phyloP scores from a whole-genome alignment of 768 basidiomycete species.

The Macrolepiota dolichaula region DNA sequence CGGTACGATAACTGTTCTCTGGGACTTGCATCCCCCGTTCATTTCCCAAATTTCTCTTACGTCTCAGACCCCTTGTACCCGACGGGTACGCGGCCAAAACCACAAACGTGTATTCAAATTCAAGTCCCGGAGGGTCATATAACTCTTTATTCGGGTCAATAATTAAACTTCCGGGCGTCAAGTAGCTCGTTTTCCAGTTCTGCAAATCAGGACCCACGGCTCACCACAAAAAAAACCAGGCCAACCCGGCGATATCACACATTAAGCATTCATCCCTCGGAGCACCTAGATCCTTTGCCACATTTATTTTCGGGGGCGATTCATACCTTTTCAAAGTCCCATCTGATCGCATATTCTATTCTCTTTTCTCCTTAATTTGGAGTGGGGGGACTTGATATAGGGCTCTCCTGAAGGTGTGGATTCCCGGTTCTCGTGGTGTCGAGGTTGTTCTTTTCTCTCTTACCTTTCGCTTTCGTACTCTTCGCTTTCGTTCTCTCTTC shows the following conservation, averaged over 20 bases:
- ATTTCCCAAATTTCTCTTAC: not conserved
- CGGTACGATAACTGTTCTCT: not conserved
- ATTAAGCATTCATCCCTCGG: not conserved
- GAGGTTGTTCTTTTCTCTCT: not conserved
- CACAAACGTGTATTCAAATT: not conserved
- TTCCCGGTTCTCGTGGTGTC: not conserved
- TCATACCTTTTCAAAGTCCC: not conserved
- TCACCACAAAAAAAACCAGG: not conserved
- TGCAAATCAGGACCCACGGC: not conserved
- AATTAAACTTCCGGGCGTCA: not conserved
- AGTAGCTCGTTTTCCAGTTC: not conserved
- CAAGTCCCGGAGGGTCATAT: not conserved
- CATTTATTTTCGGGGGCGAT: not conserved
- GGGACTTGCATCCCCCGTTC: not conserved
- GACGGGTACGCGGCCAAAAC: not conserved
- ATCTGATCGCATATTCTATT: conserved; percentile 2
- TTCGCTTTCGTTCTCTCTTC: conserved; percentile 2
- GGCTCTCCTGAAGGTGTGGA: not conserved
- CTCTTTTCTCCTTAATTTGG: not conserved
- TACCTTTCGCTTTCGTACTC: not conserved
- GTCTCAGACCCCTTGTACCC: not conserved
- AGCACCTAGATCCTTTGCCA: not conserved
- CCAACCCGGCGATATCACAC: not conserved
- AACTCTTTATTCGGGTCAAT: not conserved
- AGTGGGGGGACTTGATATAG: conserved; percentile 4